Conservation (phyloP, 805 yeast genomes). For the Maudiozyma serrabonitensis region DNA sequence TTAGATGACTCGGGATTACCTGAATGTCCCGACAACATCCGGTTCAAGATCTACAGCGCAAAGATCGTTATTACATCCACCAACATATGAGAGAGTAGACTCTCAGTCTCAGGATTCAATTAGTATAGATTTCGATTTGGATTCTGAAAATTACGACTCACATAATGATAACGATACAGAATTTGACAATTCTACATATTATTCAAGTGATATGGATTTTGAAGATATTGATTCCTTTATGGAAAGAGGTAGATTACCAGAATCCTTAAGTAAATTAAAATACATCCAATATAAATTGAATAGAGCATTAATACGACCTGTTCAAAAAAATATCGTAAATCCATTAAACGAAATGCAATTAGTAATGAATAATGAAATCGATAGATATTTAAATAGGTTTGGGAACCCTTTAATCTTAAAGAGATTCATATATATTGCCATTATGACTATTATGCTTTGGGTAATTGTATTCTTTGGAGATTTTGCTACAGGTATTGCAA, state of each 20-base stretch:
- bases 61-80: not conserved
- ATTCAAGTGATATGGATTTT: slow-evolving; percentile 12
- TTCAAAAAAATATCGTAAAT: slow-evolving; percentile 18
- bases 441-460: slow-evolving; percentile 47
- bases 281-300: slow-evolving; percentile 13
- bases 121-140: slow-evolving; percentile 2
- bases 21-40: not conserved
- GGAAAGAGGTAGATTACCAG: not conserved
- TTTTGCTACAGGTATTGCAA: slow-evolving; percentile 33
- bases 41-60: not conserved
- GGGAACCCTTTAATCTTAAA: slow-evolving; percentile 80
- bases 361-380: slow-evolving; percentile 32
- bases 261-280: not conserved
- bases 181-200: slow-evolving; percentile 41
- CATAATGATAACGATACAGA: slow-evolving; percentile 30
- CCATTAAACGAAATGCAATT: slow-evolving; percentile 27
- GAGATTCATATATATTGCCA: slow-evolving; percentile 56
- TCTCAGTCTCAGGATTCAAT: not conserved
- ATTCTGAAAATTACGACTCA: not conserved
- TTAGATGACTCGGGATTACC: not conserved
- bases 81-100: not conserved
- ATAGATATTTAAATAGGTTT: slow-evolving; percentile 45
- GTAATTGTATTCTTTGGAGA: slow-evolving; percentile 45
- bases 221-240: not conserved
- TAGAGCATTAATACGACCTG: slow-evolving; percentile 3